Base-by-base conservation (phyloP, 768 basidiomycete genomes). In the Mycena leptocephala region DNA sequence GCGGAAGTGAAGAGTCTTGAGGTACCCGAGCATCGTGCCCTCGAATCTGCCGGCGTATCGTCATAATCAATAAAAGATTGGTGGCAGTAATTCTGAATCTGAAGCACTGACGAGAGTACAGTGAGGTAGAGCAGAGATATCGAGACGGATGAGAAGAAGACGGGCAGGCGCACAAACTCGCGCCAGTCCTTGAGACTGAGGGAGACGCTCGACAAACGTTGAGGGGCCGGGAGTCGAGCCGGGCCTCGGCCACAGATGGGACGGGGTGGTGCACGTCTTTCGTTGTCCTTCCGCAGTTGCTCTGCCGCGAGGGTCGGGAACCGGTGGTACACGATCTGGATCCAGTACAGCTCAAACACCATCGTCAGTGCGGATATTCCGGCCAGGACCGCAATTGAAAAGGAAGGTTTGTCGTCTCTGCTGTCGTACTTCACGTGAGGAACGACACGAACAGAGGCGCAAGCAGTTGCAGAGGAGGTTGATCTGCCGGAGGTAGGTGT, bases 381-480 rank as follows among this genome's bases (percentile, higher is more conserved):
- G 30, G 85, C 79, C 1, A 89, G 78, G 24, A 87, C 78, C 26
- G 78, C 80, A 0, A 85, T 79, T 6, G 89, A 80, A 37, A 83
- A 81, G 5, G 83, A 77, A 56, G 88, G n/a, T n/a, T n/a, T 86
- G 0, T 81, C 80, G 1, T 79, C 80, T 16, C 65, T 39, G 32
- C 22, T 46, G 70, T 80, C 80, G 53, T 53, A 74, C 0, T 74
- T 80, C 16, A 82, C 0, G 90, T 88, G 51, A 91, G 82, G 11
- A 87, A 81, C 0, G 89, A 90, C 5, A 89, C 89, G 70, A 92
- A 89, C 5, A 91, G 82, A 0, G 91, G 91, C 0, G 90, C 85
- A 4, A 89, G 59, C 6, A 92, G 86, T 91, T 89, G 79, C 87
- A 89, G 6, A 89, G 78, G 0, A 92, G 84, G 76, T 92, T 88